These are phyloP conservation scores for Selaginella tamariscina DNA, from an alignment of 75 land plant species.

Conservation along the genomic window DNA sequence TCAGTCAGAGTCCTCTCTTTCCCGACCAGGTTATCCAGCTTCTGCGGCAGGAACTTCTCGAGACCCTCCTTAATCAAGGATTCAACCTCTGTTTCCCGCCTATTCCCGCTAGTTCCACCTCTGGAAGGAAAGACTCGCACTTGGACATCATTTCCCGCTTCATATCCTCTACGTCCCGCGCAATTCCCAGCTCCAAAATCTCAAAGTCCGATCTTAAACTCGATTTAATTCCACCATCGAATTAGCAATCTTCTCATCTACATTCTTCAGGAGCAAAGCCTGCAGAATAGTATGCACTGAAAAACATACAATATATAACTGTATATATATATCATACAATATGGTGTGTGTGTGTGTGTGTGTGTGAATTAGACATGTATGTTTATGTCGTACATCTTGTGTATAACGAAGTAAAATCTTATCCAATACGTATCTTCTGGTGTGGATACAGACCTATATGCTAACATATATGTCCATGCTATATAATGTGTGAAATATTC, in stretches of 20 bases:
- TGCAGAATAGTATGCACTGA: too few species aligned
- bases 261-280: neutral
- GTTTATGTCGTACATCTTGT: too few species aligned
- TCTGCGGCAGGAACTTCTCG: neutral
- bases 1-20: neutral
- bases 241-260: neutral
- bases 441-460: too few species aligned
- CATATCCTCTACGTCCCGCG: conserved; percentile 9
- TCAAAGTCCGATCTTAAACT: neutral
- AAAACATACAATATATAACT: too few species aligned
- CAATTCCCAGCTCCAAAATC: conserved; percentile 8
- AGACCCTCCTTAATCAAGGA: neutral
- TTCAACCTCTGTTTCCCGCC: conserved; percentile 6
- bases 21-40: neutral
- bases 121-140: neutral
- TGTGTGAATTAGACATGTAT: too few species aligned
- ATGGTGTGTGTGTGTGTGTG: too few species aligned
- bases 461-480: too few species aligned
- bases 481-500: too few species aligned
- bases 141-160: neutral
- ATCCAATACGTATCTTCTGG: too few species aligned
- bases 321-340: too few species aligned
- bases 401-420: too few species aligned
- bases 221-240: neutral
- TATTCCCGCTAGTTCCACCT: conserved; percentile 6